Base-by-base conservation (phyloP, 192 early-diverging fungal genomes). In the Mortierella antarctica region DNA sequence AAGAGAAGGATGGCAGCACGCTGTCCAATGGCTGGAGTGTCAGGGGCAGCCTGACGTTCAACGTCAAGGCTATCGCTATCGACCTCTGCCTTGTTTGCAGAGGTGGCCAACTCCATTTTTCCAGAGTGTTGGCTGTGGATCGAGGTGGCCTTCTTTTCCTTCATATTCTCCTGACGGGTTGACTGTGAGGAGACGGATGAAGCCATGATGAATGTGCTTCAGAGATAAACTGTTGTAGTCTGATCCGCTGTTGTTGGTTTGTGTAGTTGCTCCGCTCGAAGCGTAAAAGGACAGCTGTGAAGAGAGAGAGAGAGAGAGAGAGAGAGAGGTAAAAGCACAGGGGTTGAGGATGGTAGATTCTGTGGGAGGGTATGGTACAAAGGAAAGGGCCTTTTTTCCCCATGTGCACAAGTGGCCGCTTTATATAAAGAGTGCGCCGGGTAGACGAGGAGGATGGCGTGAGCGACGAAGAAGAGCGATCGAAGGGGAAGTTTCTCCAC, bases 1-100 rank as follows among this genome's bases (percentile, higher is more conserved):
- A 74, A 74, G 52, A 74, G 72, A 10, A 74, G 65, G 57, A 74
- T 57, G 63, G 72, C 72, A 0, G 72, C 63, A 12, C 63, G 63
- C 18, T 56, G 64, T 2, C 64, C 39, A 23, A 74, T 74, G 20
- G 50, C 64, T 11, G 71, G 71, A n/a, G 40, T 21, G 6, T 39
- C 12, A 6, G 31, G 56, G 15, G 40, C 53, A n/a, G 17, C 64
- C 42, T 74, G 62, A 20, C 62, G 62, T 20, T 73, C 71, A 23
- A 73, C 52, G 46, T 73, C 71, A 46, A 73, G 62, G 20, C 41
- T 52, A 10, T 58, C 39, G 53, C 50, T 42, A n/a, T 73, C 54
- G 4, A 11, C 11, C 15, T 69, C 60, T 5, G 23, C 47, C 7
- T 23, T 3, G n/a, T 7, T 7, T 12, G 57, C 23, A 11, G 21